Base-by-base conservation (phyloP, 805 yeast species). In the Spathaspora boniae region DNA sequence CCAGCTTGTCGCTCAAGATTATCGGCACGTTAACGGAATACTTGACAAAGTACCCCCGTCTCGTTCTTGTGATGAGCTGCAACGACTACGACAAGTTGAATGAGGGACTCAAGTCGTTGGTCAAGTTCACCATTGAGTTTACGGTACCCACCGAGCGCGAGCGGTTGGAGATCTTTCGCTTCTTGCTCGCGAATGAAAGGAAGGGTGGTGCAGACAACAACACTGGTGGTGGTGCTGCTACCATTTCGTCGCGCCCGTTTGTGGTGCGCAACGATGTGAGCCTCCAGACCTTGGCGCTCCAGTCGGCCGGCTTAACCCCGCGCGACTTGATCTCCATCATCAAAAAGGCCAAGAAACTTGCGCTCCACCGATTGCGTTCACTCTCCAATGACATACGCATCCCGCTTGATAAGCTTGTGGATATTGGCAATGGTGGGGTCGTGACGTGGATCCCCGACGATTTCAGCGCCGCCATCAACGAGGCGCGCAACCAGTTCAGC, bases 251-350 rank as follows among this genome's bases (percentile, higher is more conserved):
- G 16, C 19, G 19, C n/a, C 50, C 48, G 9, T 59, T 53, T 33
- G 43, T 42, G 9, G 46, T 50, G 12, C 46, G 72, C 33, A 50
- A 44, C 21, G 72, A 82, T 46, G 75, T 88, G 4, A 71, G 78
- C 2, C 47, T 74, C 5, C 60, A 68, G 1, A 60, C 76, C 0
- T 62, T 93, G 20, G 83, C 97, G 0, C 60, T 84, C 33, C 95
- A 88, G 49, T 84, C 95, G 40, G 98, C 98, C 2, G 98, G 98
- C 15, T 67, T 91, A 36, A 84, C 93, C 0, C 95, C 97, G 1
- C 68, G 83, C 15, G 97, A 93, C 55, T 65, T 91, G 31, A 62
- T 62, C 3, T 77, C 91, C 0, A 86, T 88, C 40, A 76, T 88
- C 4, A 70, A 74, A 14, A 74, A 72, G 34, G 82, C 96, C 1